Percentiles rank a stretch among this genome's conserved stretches.
These are phyloP conservation scores for Talaromyces sp. DNA, from an alignment of 2,329 filamentous ascomycete genomes.

Conservation along the genomic window DNA sequence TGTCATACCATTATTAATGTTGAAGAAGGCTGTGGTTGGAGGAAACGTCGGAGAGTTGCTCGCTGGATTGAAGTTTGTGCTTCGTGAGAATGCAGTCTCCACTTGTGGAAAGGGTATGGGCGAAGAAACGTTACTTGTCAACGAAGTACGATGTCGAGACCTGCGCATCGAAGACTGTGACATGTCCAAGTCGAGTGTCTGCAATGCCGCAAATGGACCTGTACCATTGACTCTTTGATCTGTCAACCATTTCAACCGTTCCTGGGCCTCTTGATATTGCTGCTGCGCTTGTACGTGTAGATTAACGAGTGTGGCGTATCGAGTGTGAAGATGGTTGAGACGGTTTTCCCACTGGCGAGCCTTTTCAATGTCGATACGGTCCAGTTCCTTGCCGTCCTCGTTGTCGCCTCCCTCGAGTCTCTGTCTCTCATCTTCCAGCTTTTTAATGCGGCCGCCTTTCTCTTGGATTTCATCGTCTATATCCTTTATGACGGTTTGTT, in stretches of 20 bases:
- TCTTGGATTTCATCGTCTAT: conserved; percentile 62
- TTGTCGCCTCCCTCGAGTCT: conserved; percentile 47
- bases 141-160: conserved; percentile 46
- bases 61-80: conserved; percentile 48
- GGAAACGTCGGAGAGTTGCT: conserved; percentile 54
- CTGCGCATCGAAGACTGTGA: conserved; percentile 41
- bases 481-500: conserved; percentile 50
- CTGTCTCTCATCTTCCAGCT: conserved; percentile 58
- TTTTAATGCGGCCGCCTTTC: conserved; percentile 59
- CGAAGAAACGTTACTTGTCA: conserved; percentile 48
- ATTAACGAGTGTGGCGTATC: conserved; percentile 42
- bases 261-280: conserved; percentile 47
- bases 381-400: conserved; percentile 51
- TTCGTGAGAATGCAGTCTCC: conserved; percentile 39
- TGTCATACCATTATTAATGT: conserved; percentile 62
- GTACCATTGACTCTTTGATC: conserved; percentile 37
- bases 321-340: conserved; percentile 40
- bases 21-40: conserved; percentile 53
- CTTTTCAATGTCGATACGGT: conserved; percentile 48
- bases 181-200: conserved; percentile 42
- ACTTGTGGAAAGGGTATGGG: conserved; percentile 41
- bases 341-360: conserved; percentile 48
- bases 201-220: conserved; percentile 39
- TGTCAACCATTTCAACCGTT: conserved; percentile 44
- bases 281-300: conserved; percentile 43